Evolutionary conservation across 257 asterid genomes (phyloP).

Genomic region (Solanum lignicaule): DNA sequence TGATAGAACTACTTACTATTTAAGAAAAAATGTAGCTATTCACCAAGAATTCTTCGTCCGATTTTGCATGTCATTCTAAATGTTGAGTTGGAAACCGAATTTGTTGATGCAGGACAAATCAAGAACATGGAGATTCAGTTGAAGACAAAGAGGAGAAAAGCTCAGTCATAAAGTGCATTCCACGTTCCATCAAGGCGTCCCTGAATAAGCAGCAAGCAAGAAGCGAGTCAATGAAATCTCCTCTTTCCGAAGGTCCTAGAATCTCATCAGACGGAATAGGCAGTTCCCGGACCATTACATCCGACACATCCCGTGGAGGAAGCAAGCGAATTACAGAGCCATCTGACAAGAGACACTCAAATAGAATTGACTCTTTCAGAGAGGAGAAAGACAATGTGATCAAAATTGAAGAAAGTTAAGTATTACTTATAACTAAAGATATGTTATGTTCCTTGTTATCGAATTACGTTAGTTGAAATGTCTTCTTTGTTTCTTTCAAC

Average conservation of each 20-base stretch:
- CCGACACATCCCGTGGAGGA: slow-evolving; percentile 50
- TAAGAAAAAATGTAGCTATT: background rate
- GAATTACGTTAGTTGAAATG: slow-evolving; percentile 29
- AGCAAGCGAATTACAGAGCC: slow-evolving; percentile 76
- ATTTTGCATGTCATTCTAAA: background rate
- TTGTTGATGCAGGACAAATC: slow-evolving; percentile 39
- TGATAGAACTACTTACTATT: background rate
- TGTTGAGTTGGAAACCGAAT: background rate
- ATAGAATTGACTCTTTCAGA: slow-evolving; percentile 34
- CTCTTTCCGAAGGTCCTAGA: slow-evolving; percentile 76
- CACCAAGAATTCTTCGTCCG: background rate
- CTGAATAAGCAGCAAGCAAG: slow-evolving; percentile 58
- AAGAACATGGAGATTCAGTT: slow-evolving; percentile 32
- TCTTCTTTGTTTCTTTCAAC: slow-evolving; percentile 12
- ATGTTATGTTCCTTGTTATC: background rate
- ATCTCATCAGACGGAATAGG: slow-evolving; percentile 65
- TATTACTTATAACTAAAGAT: background rate
- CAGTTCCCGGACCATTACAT: slow-evolving; percentile 47
- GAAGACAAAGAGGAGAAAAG: slow-evolving; percentile 45
- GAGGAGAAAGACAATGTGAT: slow-evolving; percentile 43
- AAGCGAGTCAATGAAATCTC: slow-evolving; percentile 88
- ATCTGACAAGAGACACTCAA: slow-evolving; percentile 20
- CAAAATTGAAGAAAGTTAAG: slow-evolving; percentile 93
- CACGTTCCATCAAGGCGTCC: slow-evolving; percentile 67
- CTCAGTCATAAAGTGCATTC: slow-evolving; percentile 68